phyloP scores from a whole-genome alignment of 352 stramenopile genomes.

The Globisporangium polare region DNA sequence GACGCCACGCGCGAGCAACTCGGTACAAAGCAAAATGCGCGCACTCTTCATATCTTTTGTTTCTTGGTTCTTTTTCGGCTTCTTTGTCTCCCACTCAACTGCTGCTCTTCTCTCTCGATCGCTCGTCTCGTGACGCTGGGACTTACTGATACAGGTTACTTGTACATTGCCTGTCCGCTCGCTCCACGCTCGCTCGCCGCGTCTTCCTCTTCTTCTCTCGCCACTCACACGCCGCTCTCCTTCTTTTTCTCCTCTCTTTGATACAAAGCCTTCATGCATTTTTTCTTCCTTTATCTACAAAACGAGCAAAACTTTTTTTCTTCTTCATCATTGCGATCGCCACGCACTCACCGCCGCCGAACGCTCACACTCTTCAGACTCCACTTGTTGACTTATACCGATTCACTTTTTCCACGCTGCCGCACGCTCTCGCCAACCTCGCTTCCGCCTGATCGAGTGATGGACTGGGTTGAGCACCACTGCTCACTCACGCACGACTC shows the following conservation, averaged over 20 bases:
- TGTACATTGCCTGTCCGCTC: constrained; percentile 31
- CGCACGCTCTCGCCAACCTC: constrained; percentile 5
- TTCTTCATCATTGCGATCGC: constrained; percentile 13
- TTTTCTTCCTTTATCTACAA: constrained; percentile 60
- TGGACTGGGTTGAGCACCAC: not conserved
- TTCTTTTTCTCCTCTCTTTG: constrained; percentile 42
- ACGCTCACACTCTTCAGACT: constrained; percentile 21
- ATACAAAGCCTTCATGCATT: constrained; percentile 51
- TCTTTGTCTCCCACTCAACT: constrained; percentile 3
- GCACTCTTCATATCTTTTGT: not conserved
- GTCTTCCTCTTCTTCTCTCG: constrained; percentile 17
- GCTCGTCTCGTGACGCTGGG: constrained; percentile 19
- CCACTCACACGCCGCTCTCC: constrained; percentile 1
- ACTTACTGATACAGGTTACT: constrained; percentile 76
- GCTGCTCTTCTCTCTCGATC: constrained; percentile 11
- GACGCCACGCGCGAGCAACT: not conserved
- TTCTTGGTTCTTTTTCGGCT: not conserved
- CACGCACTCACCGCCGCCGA: constrained; percentile 13
- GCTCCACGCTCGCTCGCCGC: constrained; percentile 23
- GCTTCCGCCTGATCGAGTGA: not conserved
- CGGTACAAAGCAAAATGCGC: not conserved
- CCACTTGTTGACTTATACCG: constrained; percentile 15
- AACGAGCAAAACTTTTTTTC: constrained; percentile 53
- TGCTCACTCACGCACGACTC: constrained; percentile 43
- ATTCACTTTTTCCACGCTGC: constrained; percentile 12